phyloP scores from a whole-genome alignment of 2,329 filamentous ascomycete genomes.

The Penicillium paneum region DNA sequence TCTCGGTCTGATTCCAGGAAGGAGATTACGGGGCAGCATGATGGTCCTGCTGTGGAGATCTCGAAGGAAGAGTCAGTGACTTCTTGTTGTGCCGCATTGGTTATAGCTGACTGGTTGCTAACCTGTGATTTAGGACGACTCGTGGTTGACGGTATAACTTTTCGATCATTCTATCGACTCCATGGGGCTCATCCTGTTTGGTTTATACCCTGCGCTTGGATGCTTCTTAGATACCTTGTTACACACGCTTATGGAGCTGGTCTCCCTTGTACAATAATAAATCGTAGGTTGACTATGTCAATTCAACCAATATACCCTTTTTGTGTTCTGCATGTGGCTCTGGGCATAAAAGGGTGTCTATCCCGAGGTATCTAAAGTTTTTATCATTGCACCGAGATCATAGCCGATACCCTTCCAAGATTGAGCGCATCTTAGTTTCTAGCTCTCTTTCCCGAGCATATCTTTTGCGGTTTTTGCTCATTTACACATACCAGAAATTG shows the following conservation, averaged over 20 bases:
- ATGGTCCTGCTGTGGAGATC: conserved; percentile 33
- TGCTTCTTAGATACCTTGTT: neutral
- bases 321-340: neutral
- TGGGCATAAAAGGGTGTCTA: neutral
- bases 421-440: neutral
- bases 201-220: neutral
- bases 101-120: conserved; percentile 12
- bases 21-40: conserved; percentile 8
- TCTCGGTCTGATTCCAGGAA: conserved; percentile 7
- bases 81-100: neutral
- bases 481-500: neutral
- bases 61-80: conserved; percentile 36
- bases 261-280: conserved; percentile 10
- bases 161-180: conserved; percentile 4
- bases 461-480: neutral
- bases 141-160: conserved; percentile 20
- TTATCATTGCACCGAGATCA: neutral
- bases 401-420: neutral
- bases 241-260: conserved; percentile 2
- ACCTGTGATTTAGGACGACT: conserved; percentile 23
- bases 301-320: conserved; percentile 10
- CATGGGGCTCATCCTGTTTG: neutral
- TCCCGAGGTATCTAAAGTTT: neutral
- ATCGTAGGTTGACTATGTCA: conserved; percentile 1
- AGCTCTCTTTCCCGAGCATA: conserved; percentile 17